Conservation (phyloP, 768 basidiomycete genomes). For the Pluteus cervinus region DNA sequence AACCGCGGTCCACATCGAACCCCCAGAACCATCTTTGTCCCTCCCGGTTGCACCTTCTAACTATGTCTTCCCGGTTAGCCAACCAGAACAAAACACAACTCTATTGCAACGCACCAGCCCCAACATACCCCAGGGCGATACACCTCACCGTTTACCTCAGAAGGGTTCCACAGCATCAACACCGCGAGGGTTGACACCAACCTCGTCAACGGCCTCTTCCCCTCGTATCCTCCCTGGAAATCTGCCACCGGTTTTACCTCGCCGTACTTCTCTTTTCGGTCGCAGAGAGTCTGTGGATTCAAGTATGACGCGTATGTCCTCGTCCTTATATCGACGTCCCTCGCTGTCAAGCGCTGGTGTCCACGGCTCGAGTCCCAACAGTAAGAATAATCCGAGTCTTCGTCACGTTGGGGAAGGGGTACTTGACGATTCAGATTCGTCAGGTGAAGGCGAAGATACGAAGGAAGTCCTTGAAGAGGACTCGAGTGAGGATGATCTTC, state of each 20-base stretch:
- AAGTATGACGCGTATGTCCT: constrained; percentile 16
- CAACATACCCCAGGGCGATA: too few species aligned
- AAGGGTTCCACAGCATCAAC: constrained; percentile 30
- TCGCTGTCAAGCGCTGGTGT: constrained; percentile 15
- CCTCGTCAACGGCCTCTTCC: constrained; percentile 53
- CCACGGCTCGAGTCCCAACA: constrained; percentile 34
- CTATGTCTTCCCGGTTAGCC: too few species aligned
- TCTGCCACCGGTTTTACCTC: constrained; percentile 42
- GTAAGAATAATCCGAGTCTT: constrained; percentile 34
- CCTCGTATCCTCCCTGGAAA: constrained; percentile 36
- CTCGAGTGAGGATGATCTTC: constrained; percentile 34
- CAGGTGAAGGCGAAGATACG: constrained; percentile 31
- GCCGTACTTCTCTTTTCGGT: constrained; percentile 31
- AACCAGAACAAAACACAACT: too few species aligned
- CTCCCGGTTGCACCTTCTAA: too few species aligned
- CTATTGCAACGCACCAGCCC: too few species aligned
- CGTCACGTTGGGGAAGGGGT: constrained; percentile 74
- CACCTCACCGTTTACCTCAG: too few species aligned
- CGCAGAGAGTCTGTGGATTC: constrained; percentile 30
- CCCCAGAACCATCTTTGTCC: too few species aligned
- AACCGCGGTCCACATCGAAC: too few species aligned
- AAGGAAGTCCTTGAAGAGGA: constrained; percentile 23
- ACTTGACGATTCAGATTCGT: constrained; percentile 73
- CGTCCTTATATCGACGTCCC: constrained; percentile 11
- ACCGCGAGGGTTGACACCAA: constrained; percentile 47